Conservation (phyloP, 306 rosid species). For the Fragaria vesca region DNA sequence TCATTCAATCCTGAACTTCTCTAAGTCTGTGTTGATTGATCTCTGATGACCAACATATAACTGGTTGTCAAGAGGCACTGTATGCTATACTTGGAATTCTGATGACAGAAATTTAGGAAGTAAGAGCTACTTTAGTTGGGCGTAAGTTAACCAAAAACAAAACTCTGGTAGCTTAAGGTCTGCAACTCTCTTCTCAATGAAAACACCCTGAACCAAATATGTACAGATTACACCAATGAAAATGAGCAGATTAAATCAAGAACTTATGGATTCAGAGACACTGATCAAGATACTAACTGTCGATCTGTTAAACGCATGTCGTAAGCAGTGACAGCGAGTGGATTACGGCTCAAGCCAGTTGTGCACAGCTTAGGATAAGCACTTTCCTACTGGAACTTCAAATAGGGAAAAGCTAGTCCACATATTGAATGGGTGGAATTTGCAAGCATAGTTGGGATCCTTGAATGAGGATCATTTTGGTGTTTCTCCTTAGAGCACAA, state of each 20-base stretch:
- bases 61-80: not conserved
- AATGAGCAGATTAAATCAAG: not conserved
- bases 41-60: not conserved
- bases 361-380: not conserved
- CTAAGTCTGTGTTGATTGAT: no score
- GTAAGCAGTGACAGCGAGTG: not conserved
- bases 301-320: not conserved
- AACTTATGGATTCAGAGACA: not conserved
- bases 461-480: no score
- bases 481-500: no score
- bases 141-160: conserved; percentile 47
- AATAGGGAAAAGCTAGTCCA: not conserved
- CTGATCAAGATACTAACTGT: conserved; percentile 34
- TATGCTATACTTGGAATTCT: not conserved
- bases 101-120: not conserved
- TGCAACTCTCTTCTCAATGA: conserved; percentile 55
- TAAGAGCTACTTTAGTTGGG: conserved; percentile 37
- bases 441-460: not conserved
- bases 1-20: no score
- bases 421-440: not conserved
- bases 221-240: not conserved
- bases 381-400: not conserved
- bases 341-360: not conserved
- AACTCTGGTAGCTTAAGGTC: conserved; percentile 53
- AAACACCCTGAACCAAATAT: conserved; percentile 44